Percentiles rank a stretch among this genome's conserved stretches.
Conservation (phyloP, 1,284 basidiomycete genomes). For the Sporisorium scitamineum region DNA sequence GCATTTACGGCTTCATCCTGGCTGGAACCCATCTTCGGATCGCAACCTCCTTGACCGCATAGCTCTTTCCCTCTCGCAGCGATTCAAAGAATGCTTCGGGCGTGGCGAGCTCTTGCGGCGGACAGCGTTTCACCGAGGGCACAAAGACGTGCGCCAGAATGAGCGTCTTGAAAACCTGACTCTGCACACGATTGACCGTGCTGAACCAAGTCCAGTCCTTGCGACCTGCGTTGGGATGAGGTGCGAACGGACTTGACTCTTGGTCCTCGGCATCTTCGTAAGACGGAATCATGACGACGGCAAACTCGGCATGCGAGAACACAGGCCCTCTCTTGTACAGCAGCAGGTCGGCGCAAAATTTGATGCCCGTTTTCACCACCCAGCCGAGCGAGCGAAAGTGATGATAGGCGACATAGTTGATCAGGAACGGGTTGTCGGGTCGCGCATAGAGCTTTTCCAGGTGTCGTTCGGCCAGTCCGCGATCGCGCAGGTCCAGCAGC, state of each 20-base stretch:
- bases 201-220: conserved; percentile 93
- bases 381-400: conserved; percentile 97
- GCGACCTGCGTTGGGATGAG: conserved; percentile 70
- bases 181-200: conserved; percentile 95
- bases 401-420: conserved; percentile 91
- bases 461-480: conserved; percentile 31
- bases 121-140: conserved; percentile 46
- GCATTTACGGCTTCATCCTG: conserved; percentile 82
- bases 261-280: conserved; percentile 85
- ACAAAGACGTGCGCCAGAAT: conserved; percentile 64
- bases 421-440: conserved; percentile 89
- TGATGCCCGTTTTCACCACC: conserved; percentile 95
- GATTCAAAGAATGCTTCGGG: conserved; percentile 73
- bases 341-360: conserved; percentile 95
- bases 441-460: conserved; percentile 46
- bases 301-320: conserved; percentile 96
- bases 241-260: conserved; percentile 63
- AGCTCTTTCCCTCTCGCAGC: conserved; percentile 74
- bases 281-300: conserved; percentile 85
- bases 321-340: conserved; percentile 95
- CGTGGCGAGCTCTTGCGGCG: conserved; percentile 35
- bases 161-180: conserved; percentile 86
- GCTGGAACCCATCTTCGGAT: conserved; percentile 89
- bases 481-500: conserved; percentile 27
- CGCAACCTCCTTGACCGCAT: conserved; percentile 83